Base-by-base conservation (phyloP, 2,329 filamentous ascomycete species). In the Cryphonectria radicalis region DNA sequence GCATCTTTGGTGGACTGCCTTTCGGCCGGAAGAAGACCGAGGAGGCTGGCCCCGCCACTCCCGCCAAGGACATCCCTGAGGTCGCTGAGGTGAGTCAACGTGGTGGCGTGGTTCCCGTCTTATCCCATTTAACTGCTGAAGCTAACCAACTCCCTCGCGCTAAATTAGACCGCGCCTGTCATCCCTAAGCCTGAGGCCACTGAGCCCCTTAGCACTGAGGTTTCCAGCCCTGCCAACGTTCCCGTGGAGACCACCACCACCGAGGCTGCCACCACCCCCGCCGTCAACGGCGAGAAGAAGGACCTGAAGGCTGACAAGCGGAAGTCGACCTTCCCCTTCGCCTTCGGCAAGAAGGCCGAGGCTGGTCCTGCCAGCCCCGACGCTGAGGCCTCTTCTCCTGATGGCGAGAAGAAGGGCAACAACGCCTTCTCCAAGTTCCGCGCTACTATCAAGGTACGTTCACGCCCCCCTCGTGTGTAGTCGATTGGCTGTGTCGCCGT, bases 251-350 rank as follows among this genome's bases (percentile, higher is more conserved):
- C 82, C 32, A 81, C 83, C 79, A 82, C 82, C 35, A 81, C 83
- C 4, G 86, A 88, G 76, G 78, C 74, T 63, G 77, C 83, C 69
- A 6, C 63, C 43, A 6, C 43, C 6, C 83, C 84, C 72, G 82
- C 81, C 72, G 82, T 82, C 76, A 85, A 85, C 74, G 84, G 84
- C 72, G 89, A 90, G 82, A 89, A 89, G 81, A 89, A 89, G 82
- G 88, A 89, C 74, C 80, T 86, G 76, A 94, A 93, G 90, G 81
- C 81, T 64, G 87, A 89, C 82, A 97, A 97, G 92, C 93, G 94
- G 82, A 90, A 90, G 82, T 96, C 93, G 75, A 91, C 95, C 78
- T 82, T 89, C 11, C 87, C 87, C 65, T 97, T 97, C 83, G 90
- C 89, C 77, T 91, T 90, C 78, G 90, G 93, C 77, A 92, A 93